Conservation (phyloP, 768 basidiomycete genomes). For the Nevesoporus exiguus region DNA sequence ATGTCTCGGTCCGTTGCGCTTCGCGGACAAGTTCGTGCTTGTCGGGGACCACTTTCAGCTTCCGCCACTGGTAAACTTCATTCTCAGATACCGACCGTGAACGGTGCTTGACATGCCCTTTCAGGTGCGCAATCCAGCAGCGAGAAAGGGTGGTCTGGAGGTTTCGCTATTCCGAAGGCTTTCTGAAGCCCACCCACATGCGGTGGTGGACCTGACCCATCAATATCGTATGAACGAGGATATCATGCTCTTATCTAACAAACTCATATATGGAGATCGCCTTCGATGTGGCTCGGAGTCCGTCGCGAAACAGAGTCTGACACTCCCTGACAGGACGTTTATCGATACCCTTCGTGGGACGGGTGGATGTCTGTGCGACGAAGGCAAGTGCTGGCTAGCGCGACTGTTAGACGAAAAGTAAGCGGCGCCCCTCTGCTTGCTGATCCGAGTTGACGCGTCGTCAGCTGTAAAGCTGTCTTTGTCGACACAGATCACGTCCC, state of each 20-base stretch:
- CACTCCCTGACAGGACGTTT: conserved; percentile 46
- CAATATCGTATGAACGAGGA: conserved; percentile 98
- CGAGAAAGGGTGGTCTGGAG: conserved; percentile 84
- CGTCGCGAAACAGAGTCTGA: conserved; percentile 59
- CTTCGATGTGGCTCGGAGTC: conserved; percentile 74
- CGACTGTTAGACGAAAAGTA: conserved; percentile 62
- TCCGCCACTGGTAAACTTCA: conserved; percentile 73
- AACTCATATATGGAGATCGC: conserved; percentile 75
- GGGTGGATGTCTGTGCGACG: conserved; percentile 29
- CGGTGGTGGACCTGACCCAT: conserved; percentile 79
- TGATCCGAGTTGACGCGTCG: background rate
- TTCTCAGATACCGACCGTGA: background rate
- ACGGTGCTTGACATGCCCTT: background rate
- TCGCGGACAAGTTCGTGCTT: conserved; percentile 86
- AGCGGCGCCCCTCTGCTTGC: conserved; percentile 13
- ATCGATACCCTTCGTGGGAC: conserved; percentile 43
- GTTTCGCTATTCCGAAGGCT: conserved; percentile 85
- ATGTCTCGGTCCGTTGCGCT: conserved; percentile 88
- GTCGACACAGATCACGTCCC: conserved; percentile 88
- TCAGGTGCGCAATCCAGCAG: conserved; percentile 80
- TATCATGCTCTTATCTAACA: conserved; percentile 90
- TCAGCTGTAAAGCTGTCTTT: conserved; percentile 83
- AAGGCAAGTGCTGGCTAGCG: conserved; percentile 66
- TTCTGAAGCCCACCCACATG: conserved; percentile 80
- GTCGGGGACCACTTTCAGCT: conserved; percentile 98